Conservation (phyloP, 441 rosid species). For the Francoa sonchifolia region DNA sequence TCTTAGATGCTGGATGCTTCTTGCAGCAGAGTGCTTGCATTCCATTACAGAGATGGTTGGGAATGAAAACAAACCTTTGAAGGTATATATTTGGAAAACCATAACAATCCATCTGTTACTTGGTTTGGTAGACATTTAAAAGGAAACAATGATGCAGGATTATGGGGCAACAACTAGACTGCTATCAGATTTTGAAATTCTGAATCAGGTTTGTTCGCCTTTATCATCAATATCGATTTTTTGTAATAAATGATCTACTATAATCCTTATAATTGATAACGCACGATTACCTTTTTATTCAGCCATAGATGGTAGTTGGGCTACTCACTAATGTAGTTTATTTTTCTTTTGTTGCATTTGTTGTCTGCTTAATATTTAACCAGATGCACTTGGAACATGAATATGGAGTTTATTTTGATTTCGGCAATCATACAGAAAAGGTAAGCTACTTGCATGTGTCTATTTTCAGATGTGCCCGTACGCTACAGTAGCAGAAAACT, state of each 20-base stretch:
- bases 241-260: no score
- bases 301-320: background rate
- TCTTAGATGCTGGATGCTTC: constrained; percentile 99
- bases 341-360: background rate
- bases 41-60: constrained; percentile 48
- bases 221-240: background rate
- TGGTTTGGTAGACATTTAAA: constrained; percentile 13
- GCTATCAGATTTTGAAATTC: constrained; percentile 66
- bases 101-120: constrained; percentile 9
- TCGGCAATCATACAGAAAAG: constrained; percentile 94
- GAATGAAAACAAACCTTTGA: constrained; percentile 26
- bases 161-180: constrained; percentile 56
- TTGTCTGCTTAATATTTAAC: constrained; percentile 12
- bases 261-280: background rate
- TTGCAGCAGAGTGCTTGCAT: constrained; percentile 90
- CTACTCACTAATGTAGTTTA: background rate
- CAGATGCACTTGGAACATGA: constrained; percentile 89
- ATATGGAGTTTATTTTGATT: constrained; percentile 86
- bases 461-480: no score
- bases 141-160: constrained; percentile 39
- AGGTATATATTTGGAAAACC: constrained; percentile 29
- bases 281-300: no score
- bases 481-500: no score
- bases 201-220: constrained; percentile 60
- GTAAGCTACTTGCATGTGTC: constrained; percentile 23